These are phyloP conservation scores for Lolium rigidum DNA, from an alignment of 176 grass and related monocot species.

Conservation along the genomic window DNA sequence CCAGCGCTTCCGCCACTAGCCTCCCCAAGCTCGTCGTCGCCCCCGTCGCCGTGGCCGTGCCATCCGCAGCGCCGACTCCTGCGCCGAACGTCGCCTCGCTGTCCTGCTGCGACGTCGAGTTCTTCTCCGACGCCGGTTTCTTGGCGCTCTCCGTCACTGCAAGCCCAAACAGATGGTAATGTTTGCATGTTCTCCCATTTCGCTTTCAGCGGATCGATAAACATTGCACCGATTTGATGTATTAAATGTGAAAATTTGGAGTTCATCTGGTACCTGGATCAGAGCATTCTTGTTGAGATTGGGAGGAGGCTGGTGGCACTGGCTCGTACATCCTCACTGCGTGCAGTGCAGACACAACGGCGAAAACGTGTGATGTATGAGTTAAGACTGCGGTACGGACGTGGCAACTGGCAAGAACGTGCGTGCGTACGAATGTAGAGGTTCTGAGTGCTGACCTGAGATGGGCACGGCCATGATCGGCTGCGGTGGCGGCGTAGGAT, in stretches of 20 bases:
- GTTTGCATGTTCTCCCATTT: too few relatives aligned
- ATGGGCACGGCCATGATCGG: constrained; percentile 66
- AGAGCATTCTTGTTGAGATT: constrained; percentile 52
- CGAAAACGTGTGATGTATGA: background rate
- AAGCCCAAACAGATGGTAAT: background rate
- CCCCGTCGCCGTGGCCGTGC: constrained; percentile 12
- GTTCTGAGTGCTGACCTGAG: constrained; percentile 43
- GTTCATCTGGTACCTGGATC: constrained; percentile 41
- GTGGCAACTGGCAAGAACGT: background rate
- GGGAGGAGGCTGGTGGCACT: constrained; percentile 53
- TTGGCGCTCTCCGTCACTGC: constrained; percentile 42
- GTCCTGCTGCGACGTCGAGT: constrained; percentile 59
- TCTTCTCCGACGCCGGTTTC: constrained; percentile 59
- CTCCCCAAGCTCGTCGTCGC: constrained; percentile 38
- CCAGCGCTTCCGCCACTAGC: constrained; percentile 54
- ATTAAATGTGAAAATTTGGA: background rate
- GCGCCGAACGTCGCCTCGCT: constrained; percentile 54
- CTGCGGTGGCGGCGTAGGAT: background rate
- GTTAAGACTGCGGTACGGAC: background rate
- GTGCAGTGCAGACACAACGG: constrained; percentile 20
- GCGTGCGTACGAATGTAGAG: background rate
- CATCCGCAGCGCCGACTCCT: constrained; percentile 33
- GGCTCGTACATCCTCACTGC: constrained; percentile 60
- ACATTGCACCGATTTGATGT: background rate
- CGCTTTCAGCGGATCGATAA: too few relatives aligned